phyloP scores from a whole-genome alignment of 805 yeast species.

The Cyberlindnera meyerae region DNA sequence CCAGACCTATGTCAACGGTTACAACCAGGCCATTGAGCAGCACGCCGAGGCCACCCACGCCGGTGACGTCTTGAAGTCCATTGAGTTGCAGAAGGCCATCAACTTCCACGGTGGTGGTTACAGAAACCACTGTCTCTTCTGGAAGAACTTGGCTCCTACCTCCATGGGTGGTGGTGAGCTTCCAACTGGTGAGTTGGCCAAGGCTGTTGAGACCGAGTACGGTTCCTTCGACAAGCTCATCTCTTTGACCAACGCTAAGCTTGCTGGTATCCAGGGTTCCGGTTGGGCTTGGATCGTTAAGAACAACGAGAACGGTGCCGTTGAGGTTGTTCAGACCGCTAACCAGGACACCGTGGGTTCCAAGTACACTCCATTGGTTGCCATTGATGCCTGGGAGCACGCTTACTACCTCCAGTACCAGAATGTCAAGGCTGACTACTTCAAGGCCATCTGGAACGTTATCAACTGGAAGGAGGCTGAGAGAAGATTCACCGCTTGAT shows the following conservation, averaged over 20 bases:
- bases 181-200: conserved; percentile 50
- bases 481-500: conserved; percentile 48
- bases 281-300: conserved; percentile 94
- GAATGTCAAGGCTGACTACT: conserved; percentile 87
- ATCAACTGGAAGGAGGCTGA: conserved; percentile 92
- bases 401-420: conserved; percentile 92
- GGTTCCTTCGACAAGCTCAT: conserved; percentile 72
- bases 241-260: conserved; percentile 54
- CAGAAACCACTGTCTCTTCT: conserved; percentile 79
- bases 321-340: conserved; percentile 75
- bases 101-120: conserved; percentile 93
- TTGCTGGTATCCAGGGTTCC: conserved; percentile 90
- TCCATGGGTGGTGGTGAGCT: conserved; percentile 72
- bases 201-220: conserved; percentile 57
- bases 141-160: conserved; percentile 81
- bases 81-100: conserved; percentile 66
- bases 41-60: conserved; percentile 56
- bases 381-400: conserved; percentile 96
- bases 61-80: conserved; percentile 54
- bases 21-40: conserved; percentile 73
- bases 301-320: conserved; percentile 66
- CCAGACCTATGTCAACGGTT: conserved; percentile 85
- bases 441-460: conserved; percentile 92
- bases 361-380: conserved; percentile 64
- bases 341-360: conserved; percentile 86